A percentile compares a stretch with the other conserved stretches of the same genome.
Conservation (phyloP, 495 filamentous ascomycete genomes). For the Lasiosphaeria miniovina region DNA sequence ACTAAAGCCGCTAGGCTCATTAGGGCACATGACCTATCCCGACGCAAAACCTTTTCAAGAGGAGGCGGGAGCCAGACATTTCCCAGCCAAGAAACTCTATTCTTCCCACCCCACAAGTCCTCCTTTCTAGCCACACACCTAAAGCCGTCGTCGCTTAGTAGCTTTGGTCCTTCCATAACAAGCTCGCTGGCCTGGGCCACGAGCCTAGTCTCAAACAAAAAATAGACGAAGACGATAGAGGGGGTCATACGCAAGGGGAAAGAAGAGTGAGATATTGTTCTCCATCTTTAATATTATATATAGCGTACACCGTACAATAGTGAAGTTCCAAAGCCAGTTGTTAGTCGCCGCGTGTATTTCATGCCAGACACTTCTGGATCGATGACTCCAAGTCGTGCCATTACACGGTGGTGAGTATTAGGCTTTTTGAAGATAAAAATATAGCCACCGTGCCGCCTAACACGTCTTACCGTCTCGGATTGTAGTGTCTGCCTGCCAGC, state of each 20-base stretch:
- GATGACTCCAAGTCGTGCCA: conserved; percentile 63
- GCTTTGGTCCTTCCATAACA: conserved; percentile 49
- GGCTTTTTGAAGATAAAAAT: conserved; percentile 75
- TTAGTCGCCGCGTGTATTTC: conserved; percentile 62
- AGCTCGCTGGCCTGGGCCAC: conserved; percentile 51
- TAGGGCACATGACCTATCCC: no score
- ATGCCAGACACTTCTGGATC: conserved; percentile 62
- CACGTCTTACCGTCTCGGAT: conserved; percentile 1
- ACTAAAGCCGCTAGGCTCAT: no score
- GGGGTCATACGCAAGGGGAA: conserved; percentile 69
- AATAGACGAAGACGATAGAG: conserved; percentile 61
- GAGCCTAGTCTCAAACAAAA: conserved; percentile 57
- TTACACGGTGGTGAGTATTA: conserved; percentile 79
- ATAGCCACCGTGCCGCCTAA: conserved; percentile 65
- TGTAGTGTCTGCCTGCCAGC: conserved; percentile 65
- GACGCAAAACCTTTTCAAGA: no score
- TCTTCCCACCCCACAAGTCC: conserved; percentile 21
- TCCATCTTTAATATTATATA: conserved; percentile 71
- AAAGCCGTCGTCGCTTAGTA: conserved; percentile 48
- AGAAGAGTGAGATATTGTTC: conserved; percentile 74
- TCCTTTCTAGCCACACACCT: conserved; percentile 38
- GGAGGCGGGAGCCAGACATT: no score
- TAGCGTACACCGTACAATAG: conserved; percentile 67
- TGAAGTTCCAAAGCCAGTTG: conserved; percentile 78
- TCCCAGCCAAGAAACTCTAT: conserved; percentile 13